A percentile compares a stretch with the other conserved stretches of the same genome.
Evolutionary conservation across 257 asterid genomes (phyloP).

Genomic region (Ocimum tenuiflorum): DNA sequence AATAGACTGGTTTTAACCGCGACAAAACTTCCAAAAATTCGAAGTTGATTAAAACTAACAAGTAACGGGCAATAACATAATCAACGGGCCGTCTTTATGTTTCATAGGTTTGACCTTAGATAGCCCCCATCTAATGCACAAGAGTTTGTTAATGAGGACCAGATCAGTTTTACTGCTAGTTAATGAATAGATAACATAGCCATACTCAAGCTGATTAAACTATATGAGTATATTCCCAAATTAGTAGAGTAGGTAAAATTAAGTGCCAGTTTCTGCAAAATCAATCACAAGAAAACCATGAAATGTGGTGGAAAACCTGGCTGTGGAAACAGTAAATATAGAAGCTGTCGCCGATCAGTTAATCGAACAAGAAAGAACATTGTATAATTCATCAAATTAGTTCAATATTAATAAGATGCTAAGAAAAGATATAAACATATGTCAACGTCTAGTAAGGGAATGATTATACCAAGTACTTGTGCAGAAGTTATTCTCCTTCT

Average conservation of each 20-base stretch:
- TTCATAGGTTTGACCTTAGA: neutral
- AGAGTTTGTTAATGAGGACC: neutral
- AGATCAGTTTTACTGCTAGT: neutral
- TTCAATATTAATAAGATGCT: neutral
- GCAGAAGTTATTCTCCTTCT: slow-evolving; percentile 47
- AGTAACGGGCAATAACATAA: neutral
- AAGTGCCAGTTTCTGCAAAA: neutral
- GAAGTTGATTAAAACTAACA: neutral
- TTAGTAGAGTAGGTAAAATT: neutral
- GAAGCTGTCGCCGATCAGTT: neutral
- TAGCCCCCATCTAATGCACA: neutral
- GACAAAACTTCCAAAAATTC: neutral
- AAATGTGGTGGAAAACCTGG: neutral
- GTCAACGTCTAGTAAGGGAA: neutral
- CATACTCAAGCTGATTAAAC: neutral
- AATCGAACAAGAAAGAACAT: neutral
- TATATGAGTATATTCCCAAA: no score
- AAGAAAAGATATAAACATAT: neutral
- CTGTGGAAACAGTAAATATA: neutral
- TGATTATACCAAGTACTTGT: slow-evolving; percentile 42
- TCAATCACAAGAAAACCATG: neutral
- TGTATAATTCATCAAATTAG: neutral
- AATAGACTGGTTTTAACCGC: neutral
- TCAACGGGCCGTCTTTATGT: neutral
- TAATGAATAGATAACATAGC: neutral